Base-by-base conservation (phyloP, 1,284 basidiomycete genomes). In the Papiliotrema flavescens region DNA sequence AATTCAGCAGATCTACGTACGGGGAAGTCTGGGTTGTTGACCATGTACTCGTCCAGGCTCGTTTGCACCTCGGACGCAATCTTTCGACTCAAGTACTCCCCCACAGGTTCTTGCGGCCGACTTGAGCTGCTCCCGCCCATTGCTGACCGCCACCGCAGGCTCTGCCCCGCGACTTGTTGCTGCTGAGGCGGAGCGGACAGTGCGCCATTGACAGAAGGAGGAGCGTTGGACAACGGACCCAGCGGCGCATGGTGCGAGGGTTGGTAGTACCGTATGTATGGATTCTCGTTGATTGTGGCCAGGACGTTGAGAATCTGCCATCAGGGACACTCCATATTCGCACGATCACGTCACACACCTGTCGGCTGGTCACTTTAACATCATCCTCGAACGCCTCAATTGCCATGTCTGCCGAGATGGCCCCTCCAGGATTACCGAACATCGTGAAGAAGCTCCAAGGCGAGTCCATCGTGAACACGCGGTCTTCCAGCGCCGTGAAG, bases 181-280 rank as follows among this genome's bases (percentile, higher is more conserved):
- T 52, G 55, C 15, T 61, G 60, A 8, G 50, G 32, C 9, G 51
- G 52, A 13, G 43, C 84, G 80, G 47, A 83, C 84, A 63, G 53
- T 53, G 65, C 48, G 20, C 56, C 53, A 41, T 51, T 50, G 61
- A 19, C 59, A 22, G 2, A 37, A 3, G 8, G 59, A 47, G 47
- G 46, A 41, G 48, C 48, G 6, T 57, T 32, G 0, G 85, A 84
- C 41, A 94, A 82, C 0, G 94, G 85, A 1, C 96, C 95, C 17
- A 98, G 81, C 0, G 93, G 91, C 1, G 82, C 80, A 69, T 96
- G 90, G 64, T 89, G 84, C 11, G 83, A 78, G 3, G 95, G 92
- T 52, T 89, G 79, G 75, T 97, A 97, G 78, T 97, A 98, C 23
- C 96, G 88, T 63, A 98, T 89, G 71, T 86, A 87, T 0, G 96